Conservation (phyloP, 805 yeast genomes). For the Metschnikowia koreensis region DNA sequence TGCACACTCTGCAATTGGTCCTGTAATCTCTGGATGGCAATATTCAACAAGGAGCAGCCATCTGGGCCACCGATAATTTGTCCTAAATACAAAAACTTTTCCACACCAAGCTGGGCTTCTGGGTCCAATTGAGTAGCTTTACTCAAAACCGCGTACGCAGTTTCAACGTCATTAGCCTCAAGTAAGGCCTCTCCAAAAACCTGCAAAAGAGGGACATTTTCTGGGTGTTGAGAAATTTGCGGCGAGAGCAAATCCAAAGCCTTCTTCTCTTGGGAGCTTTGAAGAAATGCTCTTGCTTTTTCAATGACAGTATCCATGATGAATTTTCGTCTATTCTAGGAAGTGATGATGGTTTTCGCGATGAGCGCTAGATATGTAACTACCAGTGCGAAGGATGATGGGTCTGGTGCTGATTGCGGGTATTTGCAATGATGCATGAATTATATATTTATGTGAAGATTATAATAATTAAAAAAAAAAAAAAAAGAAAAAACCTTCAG, state of each 20-base stretch:
- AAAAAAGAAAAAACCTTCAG: not conserved
- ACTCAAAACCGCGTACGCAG: conserved; percentile 63
- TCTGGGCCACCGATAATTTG: conserved; percentile 83
- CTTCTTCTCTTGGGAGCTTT: conserved; percentile 49
- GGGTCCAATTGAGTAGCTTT: conserved; percentile 70
- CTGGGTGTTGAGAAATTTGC: conserved; percentile 28
- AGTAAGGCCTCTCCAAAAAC: conserved; percentile 72
- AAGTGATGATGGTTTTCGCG: conserved; percentile 11
- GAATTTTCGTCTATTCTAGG: not conserved
- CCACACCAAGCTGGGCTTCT: conserved; percentile 62
- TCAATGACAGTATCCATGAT: conserved; percentile 22
- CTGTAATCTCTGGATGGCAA: conserved; percentile 56
- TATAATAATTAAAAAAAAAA: no score
- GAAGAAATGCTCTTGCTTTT: conserved; percentile 45
- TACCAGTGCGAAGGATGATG: not conserved
- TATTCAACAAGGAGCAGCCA: conserved; percentile 61
- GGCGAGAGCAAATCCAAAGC: conserved; percentile 51
- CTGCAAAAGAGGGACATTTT: conserved; percentile 49
- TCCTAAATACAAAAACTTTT: conserved; percentile 85
- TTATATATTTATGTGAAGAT: no score
- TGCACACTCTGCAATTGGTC: conserved; percentile 35
- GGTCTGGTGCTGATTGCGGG: not conserved
- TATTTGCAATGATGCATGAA: not conserved
- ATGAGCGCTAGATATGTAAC: conserved; percentile 6
- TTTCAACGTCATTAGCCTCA: conserved; percentile 77